Conservation (phyloP, 2,329 filamentous ascomycete genomes). For the Botryosphaeria dothidea region DNA sequence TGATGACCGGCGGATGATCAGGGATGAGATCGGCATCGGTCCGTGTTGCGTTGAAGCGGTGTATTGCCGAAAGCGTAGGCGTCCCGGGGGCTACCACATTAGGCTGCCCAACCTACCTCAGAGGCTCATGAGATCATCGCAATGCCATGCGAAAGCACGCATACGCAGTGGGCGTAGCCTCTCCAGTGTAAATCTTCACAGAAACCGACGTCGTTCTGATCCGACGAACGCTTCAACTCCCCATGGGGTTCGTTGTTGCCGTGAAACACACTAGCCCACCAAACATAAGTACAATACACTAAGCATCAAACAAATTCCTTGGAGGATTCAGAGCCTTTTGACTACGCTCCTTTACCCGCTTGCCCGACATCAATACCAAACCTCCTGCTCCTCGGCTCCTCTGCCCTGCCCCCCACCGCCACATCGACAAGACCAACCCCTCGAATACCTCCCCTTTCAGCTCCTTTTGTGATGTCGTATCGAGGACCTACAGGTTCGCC, state of each 20-base stretch:
- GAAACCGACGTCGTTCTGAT: too few relatives aligned
- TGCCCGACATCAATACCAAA: neutral
- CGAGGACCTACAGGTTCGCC: neutral
- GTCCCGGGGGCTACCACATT: neutral
- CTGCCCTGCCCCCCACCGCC: neutral
- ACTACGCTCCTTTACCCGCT: too few relatives aligned
- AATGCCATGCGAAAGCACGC: too few relatives aligned
- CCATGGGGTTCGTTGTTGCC: too few relatives aligned
- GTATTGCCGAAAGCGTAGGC: neutral
- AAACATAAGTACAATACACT: too few relatives aligned
- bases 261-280: too few relatives aligned
- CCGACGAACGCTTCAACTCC: too few relatives aligned
- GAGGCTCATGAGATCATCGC: too few relatives aligned
- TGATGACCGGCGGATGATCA: constrained; percentile 2
- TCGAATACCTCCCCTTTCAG: neutral
- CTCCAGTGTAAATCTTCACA: too few relatives aligned
- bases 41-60: neutral
- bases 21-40: constrained; percentile 4
- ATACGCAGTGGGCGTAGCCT: too few relatives aligned
- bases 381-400: neutral
- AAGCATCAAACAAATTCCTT: neutral
- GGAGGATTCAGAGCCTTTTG: too few relatives aligned
- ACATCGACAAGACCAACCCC: neutral
- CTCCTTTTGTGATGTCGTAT: neutral
- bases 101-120: neutral